Base-by-base conservation (phyloP, 2,329 filamentous ascomycete genomes). In the Cytospora chrysosperma region DNA sequence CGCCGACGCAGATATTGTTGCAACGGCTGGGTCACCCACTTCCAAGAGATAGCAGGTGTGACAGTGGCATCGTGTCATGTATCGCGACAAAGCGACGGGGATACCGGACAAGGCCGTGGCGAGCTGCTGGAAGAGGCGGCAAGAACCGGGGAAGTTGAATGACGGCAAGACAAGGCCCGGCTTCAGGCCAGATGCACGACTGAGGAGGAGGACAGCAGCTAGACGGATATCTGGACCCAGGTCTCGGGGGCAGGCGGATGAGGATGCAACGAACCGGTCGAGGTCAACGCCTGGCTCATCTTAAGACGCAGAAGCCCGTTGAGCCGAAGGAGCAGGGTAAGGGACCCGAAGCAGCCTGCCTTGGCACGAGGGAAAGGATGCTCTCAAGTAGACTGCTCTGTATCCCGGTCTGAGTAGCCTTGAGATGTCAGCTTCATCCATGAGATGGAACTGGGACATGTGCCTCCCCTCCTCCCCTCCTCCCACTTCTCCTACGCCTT, bases 331-430 rank as follows among this genome's bases (percentile, higher is more conserved):
- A 26, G 43, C n/a, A 47, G 43, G 21, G 43, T 5, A n/a, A 57
- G 52, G 12, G 59, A 52, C 55, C 63, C 59, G 63, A 65, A 55
- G 21, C 51, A 53, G 54, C 54, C 43, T 32, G 27, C n/a, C 63
- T 62, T 62, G 59, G 59, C 63, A 54, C 34, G 63, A 59, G 58
- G 50, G 54, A 55, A 34, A 61, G 17, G 50, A 12, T 55, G 51
- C 51, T 32, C 1, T 47, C 21, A 26, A 15, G 32, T 34, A 2
- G 54, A n/a, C 53, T 57, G 28, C 37, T 57, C 4, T 59, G 24
- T 26, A 19, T 24, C 24, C 21, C 34, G 17, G 19, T 24, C 17
- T 2, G 24, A 13, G 40, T 30, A 17, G 19, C 19, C n/a, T 30
- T n/a, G 51, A 26, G 9, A 24, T 27, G 13, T 21, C 28, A n/a